Evolutionary conservation across 345 rosid genomes (phyloP), one percentile per base, ranked within the genome.

Genomic region (Hibiscus trionum): DNA sequence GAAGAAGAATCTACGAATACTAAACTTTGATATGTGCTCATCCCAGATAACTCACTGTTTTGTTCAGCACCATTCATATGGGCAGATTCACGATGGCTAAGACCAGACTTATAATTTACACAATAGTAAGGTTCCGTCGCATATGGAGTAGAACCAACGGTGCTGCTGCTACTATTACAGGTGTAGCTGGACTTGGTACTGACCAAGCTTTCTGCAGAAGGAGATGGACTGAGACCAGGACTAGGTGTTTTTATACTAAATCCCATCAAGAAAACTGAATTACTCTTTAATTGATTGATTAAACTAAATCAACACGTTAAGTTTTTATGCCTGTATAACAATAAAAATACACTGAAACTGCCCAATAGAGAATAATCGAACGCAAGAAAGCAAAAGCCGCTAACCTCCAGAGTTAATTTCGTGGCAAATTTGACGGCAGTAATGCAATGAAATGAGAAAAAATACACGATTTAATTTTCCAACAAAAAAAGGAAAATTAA

Each of bases 121-220:
- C 71, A 76, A 75, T 88, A 88, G 76, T 82, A 82, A 63, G 96
- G 86, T 57, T 86, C 93, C 62, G 82, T 78, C 59, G 86, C 78
- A 73, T 73, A 85, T 63, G 85, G 81, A 79, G 80, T 77, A 14
- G 92, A 91, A 70, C 88, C 21, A 21, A 21, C 21, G 21, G 21
- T 21, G 21, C 21, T 21, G 21, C 21, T 21, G 21, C 21, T 21
- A 21, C 21, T 21, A 21, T 21, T 21, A 21, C 21, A 21, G 21
- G 21, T 21, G 21, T 21, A 21, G 21, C 21, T 21, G 21, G 21
- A 21, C 21, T 21, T 21, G 21, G 21, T 21, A 82, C 96, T 89
- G 11, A 80, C 90, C 76, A 81, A 80, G 79, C 97, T 90, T 72
- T 86, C 79, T 47, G 84, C 90, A 64, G 93, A 88, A 56, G 90